These are phyloP conservation scores for Melastoma malabathricum DNA, from an alignment of 345 rosid species.

Conservation along the genomic window DNA sequence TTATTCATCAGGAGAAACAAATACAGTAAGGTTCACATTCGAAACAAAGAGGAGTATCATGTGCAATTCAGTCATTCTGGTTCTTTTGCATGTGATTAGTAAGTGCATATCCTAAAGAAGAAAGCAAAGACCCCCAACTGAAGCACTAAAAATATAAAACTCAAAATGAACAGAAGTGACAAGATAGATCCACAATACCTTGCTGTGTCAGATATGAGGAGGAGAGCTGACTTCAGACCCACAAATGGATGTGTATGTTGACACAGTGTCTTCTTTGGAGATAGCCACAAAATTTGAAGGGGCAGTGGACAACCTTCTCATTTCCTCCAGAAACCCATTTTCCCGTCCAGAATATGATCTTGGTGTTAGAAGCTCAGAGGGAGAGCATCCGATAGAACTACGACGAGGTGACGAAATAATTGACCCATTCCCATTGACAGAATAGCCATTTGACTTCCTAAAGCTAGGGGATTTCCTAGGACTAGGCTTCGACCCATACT, in stretches of 20 bases:
- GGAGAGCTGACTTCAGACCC: constrained; percentile 87
- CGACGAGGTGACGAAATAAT: constrained; percentile 83
- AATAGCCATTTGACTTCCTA: constrained; percentile 63
- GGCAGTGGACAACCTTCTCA: constrained; percentile 65
- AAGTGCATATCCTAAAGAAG: no score
- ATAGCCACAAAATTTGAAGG: constrained; percentile 78
- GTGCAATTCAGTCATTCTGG: no score
- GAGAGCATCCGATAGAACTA: constrained; percentile 46
- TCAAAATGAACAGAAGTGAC: background rate
- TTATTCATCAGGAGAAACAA: no score
- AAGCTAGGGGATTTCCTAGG: constrained; percentile 80
- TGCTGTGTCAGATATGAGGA: constrained; percentile 23
- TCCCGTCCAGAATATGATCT: constrained; percentile 86
- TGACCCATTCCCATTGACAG: constrained; percentile 77
- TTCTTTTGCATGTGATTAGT: no score
- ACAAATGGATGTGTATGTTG: constrained; percentile 65
- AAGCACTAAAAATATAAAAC: no score
- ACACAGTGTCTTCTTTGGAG: constrained; percentile 79
- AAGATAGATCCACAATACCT: constrained; percentile 12
- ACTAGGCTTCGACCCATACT: constrained; percentile 90
- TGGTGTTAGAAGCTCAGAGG: constrained; percentile 84
- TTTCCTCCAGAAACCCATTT: constrained; percentile 76
- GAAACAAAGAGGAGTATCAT: no score
- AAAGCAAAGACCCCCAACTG: no score
- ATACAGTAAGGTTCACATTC: no score